Base-by-base conservation (phyloP, 441 rosid species). In the Arabidopsis lyrata region DNA sequence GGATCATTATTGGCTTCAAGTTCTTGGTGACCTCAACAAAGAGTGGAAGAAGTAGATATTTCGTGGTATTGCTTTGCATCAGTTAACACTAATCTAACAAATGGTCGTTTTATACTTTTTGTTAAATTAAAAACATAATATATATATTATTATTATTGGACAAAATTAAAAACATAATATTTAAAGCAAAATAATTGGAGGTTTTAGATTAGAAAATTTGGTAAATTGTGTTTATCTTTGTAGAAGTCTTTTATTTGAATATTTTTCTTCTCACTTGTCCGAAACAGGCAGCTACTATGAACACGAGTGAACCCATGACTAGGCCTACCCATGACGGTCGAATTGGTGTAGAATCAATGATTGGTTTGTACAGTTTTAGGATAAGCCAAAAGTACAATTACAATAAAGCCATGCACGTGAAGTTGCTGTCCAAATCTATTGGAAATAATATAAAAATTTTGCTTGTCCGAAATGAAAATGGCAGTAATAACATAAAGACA, bases 321-420 rank as follows among this genome's bases (percentile, higher is more conserved):
- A 1, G 15, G 14, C 42, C 42, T 38, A 38, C 42, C 35, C 48
- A 50, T 24, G 49, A 10, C 35, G 38, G 49, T 24, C 27, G 61
- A 64, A 48, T 34, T 34, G 45, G 58, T 35, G 70, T 13, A 42
- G 12, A 53, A 67, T 67, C 29, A 53, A 67, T 53, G 62, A 67
- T 67, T 67, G 72, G 72, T 6, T 53, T 1, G 72, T 39, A 11
- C 15, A 67, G 62, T 53, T 54, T 39, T 27, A 53, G 13, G 62
- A 67, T 54, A 54, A 67, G 52, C 62, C 52, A 54, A 67, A 66
- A 67, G 62, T 39, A 67, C 72, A 27, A 27, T 0, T 27, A 67
- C 72, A 53, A 10, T 41, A 39, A 67, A 39, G 72, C 3, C 62
- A 67, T 67, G 52, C 62, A 67, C 62, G 72, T 54, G 72, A 27